Evolutionary conservation across 345 rosid genomes (phyloP).

Genomic region (Gossypium mustelinum): DNA sequence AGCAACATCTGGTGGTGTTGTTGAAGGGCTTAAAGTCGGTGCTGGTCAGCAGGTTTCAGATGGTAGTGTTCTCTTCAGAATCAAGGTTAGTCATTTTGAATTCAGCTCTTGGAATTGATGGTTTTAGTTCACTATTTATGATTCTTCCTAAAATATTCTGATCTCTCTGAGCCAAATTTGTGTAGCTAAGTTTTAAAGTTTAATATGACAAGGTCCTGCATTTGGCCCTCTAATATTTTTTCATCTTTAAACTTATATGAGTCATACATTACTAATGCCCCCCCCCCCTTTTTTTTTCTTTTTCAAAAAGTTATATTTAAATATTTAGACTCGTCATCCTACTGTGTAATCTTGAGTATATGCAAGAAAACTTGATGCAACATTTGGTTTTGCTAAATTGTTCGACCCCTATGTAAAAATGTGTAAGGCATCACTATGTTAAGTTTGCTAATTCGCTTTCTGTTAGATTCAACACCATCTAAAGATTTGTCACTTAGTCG

Average conservation of each 20-base stretch:
- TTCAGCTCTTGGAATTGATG: neutral
- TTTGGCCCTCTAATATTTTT: neutral
- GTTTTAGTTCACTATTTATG: neutral
- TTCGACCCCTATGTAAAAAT: neutral
- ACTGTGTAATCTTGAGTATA: neutral
- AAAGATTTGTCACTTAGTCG: neutral
- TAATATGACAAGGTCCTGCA: neutral
- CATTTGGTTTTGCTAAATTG: neutral
- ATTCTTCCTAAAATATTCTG: neutral
- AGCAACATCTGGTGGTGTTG: constrained; percentile 62
- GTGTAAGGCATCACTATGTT: neutral
- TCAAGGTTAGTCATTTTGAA: constrained; percentile 50
- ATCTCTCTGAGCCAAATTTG: too few species aligned
- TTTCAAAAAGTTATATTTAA: neutral
- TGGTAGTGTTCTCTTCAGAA: constrained; percentile 54
- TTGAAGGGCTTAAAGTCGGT: constrained; percentile 58
- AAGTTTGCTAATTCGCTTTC: neutral
- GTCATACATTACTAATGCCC: neutral
- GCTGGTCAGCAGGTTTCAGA: constrained; percentile 84
- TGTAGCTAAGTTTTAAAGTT: too few species aligned
- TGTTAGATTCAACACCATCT: neutral
- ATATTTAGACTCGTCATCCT: neutral
- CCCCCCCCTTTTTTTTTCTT: neutral
- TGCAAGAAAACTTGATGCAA: neutral
- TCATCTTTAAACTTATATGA: neutral